Percentiles rank a stretch among this genome's conserved stretches.
Evolutionary conservation across 805 yeast genomes (phyloP).

Genomic region (Ogataea salicorniae): DNA sequence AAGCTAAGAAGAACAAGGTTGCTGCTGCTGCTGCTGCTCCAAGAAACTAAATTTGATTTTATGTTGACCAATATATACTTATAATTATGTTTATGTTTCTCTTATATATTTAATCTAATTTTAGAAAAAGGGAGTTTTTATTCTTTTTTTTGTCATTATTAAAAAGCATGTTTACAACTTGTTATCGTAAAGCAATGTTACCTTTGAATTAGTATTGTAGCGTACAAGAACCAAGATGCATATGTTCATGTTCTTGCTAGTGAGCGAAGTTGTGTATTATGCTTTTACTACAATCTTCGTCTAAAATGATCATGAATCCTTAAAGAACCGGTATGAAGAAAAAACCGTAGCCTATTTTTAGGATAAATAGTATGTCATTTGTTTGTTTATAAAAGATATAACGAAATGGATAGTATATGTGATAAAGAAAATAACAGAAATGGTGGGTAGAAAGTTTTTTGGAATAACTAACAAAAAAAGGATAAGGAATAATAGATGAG

Average conservation of each 20-base stretch:
- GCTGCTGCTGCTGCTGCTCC: constrained; percentile 32
- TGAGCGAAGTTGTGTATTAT: no score
- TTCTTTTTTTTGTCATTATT: no score
- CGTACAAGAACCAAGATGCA: no score
- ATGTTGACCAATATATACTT: background rate
- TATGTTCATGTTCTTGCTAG: no score
- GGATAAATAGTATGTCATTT: constrained; percentile 1
- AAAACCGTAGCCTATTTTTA: background rate
- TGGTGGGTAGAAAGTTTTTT: background rate
- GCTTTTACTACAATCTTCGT: background rate
- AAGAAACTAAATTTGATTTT: constrained; percentile 2
- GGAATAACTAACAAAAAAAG: background rate
- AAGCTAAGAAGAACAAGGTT: constrained; percentile 63
- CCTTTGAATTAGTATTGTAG: no score
- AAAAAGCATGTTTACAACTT: no score
- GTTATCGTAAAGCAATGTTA: no score
- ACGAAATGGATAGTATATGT: background rate
- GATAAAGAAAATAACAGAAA: background rate
- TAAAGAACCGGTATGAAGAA: background rate
- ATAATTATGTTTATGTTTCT: background rate
- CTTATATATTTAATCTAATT: background rate
- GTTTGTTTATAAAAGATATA: background rate
- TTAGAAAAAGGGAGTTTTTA: no score
- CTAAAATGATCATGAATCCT: background rate
- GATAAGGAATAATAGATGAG: background rate